These are phyloP conservation scores for Emmonsiellopsis sp. DNA, from an alignment of 2,329 filamentous ascomycete species.

Conservation along the genomic window DNA sequence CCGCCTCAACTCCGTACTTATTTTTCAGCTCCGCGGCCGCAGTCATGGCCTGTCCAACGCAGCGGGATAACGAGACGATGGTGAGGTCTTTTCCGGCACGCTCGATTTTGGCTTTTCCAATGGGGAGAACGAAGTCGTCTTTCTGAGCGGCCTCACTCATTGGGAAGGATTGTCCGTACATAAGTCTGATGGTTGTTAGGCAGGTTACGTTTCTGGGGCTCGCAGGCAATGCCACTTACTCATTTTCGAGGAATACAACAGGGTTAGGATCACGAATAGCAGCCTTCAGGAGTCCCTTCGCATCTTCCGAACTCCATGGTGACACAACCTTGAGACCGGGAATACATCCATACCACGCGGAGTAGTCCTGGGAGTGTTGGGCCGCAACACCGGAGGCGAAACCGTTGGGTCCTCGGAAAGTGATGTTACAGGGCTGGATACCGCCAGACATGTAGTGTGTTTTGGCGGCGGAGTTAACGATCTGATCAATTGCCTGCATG, in stretches of 20 bases:
- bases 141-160: conserved; percentile 96
- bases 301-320: conserved; percentile 94
- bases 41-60: conserved; percentile 80
- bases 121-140: conserved; percentile 91
- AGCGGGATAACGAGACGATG: conserved; percentile 88
- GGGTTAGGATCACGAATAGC: conserved; percentile 98
- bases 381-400: conserved; percentile 92
- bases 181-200: conserved; percentile 41
- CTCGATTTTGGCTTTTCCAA: conserved; percentile 99
- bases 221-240: conserved; percentile 36
- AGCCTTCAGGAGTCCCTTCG: conserved; percentile 95
- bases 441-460: conserved; percentile 99
- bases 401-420: conserved; percentile 97
- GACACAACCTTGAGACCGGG: conserved; percentile 94
- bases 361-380: conserved; percentile 98
- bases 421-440: conserved; percentile 99
- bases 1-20: conserved; percentile 90
- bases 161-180: conserved; percentile 91
- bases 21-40: conserved; percentile 88
- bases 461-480: conserved; percentile 98
- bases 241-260: conserved; percentile 81
- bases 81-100: conserved; percentile 91
- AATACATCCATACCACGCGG: conserved; percentile 97
- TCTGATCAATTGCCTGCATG: conserved; percentile 99
- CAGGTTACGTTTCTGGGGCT: neutral